phyloP scores from a whole-genome alignment of 257 asterid genomes.

The Agastache rugosa region DNA sequence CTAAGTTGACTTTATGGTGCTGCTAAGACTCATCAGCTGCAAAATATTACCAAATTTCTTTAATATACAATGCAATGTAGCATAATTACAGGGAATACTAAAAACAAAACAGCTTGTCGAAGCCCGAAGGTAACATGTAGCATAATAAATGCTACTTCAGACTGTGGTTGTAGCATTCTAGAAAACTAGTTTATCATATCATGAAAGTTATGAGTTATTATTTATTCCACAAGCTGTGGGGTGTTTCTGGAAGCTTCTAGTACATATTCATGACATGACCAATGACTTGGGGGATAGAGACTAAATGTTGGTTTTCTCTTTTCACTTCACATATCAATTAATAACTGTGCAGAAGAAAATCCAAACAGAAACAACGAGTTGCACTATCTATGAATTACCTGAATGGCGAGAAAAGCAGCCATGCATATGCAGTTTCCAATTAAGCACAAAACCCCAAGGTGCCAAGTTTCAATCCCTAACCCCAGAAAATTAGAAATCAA shows the following conservation, averaged over 20 bases:
- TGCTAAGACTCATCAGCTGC: background rate
- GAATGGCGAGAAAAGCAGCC: slow-evolving; percentile 82
- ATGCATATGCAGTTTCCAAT: slow-evolving; percentile 89
- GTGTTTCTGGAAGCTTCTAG: background rate
- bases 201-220: background rate
- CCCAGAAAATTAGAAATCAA: slow-evolving; percentile 61
- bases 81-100: too few relatives aligned
- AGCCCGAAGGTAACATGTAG: background rate
- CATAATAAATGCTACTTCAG: background rate
- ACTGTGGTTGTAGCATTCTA: background rate
- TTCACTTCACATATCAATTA: background rate
- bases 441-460: slow-evolving; percentile 85
- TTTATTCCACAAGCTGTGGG: background rate
- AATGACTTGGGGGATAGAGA: background rate
- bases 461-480: slow-evolving; percentile 76
- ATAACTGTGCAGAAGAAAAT: background rate
- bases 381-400: slow-evolving; percentile 50
- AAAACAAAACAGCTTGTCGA: background rate
- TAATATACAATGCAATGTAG: background rate
- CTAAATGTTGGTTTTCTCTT: background rate
- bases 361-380: background rate
- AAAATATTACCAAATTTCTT: background rate
- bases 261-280: background rate
- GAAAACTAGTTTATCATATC: background rate
- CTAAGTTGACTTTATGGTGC: background rate